A percentile compares a stretch with the other conserved stretches of the same genome.
These are phyloP conservation scores for Leccinum rimulosum DNA, from an alignment of 768 basidiomycete genomes.

Conservation along the genomic window DNA sequence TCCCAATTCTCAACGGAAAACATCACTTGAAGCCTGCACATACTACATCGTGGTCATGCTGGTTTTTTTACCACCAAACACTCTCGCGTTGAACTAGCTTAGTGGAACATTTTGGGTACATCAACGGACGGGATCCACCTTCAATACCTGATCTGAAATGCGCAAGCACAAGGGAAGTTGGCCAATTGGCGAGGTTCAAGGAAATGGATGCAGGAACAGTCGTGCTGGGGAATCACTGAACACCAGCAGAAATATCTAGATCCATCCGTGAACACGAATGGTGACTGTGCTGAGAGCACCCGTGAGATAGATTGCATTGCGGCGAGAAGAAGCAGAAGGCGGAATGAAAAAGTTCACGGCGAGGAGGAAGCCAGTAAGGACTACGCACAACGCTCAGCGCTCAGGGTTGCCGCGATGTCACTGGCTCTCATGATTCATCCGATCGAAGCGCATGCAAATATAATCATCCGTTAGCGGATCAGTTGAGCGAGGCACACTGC, in stretches of 20 bases:
- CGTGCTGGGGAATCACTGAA: not conserved
- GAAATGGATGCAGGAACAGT: not conserved
- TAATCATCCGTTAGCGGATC: not conserved
- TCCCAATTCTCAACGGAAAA: no score
- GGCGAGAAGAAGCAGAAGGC: not conserved
- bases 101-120: not conserved
- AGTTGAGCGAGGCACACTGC: not conserved
- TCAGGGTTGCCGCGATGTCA: not conserved
- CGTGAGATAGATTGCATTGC: not conserved
- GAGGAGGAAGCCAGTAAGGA: not conserved
- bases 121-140: no score
- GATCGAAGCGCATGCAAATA: not conserved
- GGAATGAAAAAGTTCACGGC: not conserved
- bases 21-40: no score
- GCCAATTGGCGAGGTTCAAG: not conserved
- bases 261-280: not conserved
- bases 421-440: not conserved
- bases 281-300: not conserved
- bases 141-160: not conserved
- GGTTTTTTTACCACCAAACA: not conserved
- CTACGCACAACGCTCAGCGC: not conserved
- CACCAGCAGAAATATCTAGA: not conserved
- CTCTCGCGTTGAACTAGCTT: not conserved
- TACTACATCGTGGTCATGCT: no score
- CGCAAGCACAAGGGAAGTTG: not conserved